These are phyloP conservation scores for Kwoniella dendrophila DNA, from an alignment of 768 basidiomycete species.

Conservation along the genomic window DNA sequence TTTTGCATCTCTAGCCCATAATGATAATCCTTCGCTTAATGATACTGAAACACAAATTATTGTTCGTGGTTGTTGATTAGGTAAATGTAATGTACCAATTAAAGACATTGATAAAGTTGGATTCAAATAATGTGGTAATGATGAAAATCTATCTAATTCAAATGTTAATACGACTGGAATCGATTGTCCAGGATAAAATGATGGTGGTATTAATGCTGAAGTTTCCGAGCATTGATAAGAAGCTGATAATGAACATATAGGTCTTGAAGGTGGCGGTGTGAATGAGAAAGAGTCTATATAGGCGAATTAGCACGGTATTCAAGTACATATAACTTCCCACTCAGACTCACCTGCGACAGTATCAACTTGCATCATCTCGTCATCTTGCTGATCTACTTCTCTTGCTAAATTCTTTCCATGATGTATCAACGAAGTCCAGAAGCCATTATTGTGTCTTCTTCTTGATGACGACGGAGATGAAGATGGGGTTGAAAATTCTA, in stretches of 20 bases:
- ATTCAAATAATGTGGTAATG: conserved; percentile 44
- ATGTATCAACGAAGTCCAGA: conserved; percentile 28
- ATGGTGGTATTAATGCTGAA: conserved; percentile 40
- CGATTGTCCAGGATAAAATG: conserved; percentile 51
- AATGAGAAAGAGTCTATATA: conserved; percentile 30
- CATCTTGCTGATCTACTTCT: conserved; percentile 25
- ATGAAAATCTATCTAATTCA: conserved; percentile 37
- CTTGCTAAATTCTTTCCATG: conserved; percentile 17
- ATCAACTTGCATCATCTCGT: conserved; percentile 33
- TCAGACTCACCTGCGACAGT: conserved; percentile 21
- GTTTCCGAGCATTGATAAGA: conserved; percentile 39
- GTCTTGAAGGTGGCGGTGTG: conserved; percentile 33
- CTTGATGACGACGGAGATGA: conserved; percentile 8
- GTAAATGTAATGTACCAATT: conserved; percentile 42
- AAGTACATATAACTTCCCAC: too few species aligned
- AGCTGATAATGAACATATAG: conserved; percentile 34
- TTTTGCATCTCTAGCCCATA: conserved; percentile 48
- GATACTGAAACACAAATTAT: conserved; percentile 53
- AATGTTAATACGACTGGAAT: conserved; percentile 48
- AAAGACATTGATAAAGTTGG: conserved; percentile 49
- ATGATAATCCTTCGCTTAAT: conserved; percentile 39
- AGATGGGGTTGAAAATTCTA: conserved; percentile 7
- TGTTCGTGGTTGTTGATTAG: conserved; percentile 31
- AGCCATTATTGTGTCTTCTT: conserved; percentile 23
- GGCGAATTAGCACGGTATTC: too few species aligned